Evolutionary conservation across 164 flowering plant species (phyloP).

Genomic region (Macadamia tetraphylla): DNA sequence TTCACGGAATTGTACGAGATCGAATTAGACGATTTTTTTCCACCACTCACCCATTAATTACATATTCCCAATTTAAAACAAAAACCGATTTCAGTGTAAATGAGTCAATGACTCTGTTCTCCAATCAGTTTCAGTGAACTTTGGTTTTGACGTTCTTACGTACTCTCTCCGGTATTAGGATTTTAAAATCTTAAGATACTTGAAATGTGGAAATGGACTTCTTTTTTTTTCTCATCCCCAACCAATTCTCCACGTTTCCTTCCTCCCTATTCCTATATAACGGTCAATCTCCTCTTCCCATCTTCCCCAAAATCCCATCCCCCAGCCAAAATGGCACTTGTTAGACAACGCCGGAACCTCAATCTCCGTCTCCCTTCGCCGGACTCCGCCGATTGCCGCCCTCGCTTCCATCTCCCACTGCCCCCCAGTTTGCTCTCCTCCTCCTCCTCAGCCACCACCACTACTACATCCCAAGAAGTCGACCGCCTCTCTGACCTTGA

Average conservation of each 20-base stretch:
- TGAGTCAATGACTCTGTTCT: no score
- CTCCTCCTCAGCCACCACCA: background rate
- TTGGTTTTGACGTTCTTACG: no score
- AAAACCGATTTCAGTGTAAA: no score
- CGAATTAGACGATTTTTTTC: no score
- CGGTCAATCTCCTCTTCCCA: background rate
- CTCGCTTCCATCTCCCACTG: slow-evolving; percentile 5
- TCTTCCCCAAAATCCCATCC: background rate
- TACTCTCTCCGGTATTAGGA: no score
- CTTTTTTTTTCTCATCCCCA: background rate
- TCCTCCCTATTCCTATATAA: background rate
- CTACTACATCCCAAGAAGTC: background rate
- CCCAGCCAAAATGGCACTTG: background rate
- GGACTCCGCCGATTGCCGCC: background rate
- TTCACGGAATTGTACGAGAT: no score
- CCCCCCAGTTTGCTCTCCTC: background rate
- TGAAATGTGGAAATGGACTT: no score
- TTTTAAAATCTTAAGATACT: no score
- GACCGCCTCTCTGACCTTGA: no score
- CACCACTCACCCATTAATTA: no score
- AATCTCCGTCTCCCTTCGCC: background rate
- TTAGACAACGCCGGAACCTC: slow-evolving; percentile 3
- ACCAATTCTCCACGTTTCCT: background rate
- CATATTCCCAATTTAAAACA: no score
- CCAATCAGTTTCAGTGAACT: no score